phyloP scores from a whole-genome alignment of 352 stramenopile genomes.

The Phytophthora multivora region DNA sequence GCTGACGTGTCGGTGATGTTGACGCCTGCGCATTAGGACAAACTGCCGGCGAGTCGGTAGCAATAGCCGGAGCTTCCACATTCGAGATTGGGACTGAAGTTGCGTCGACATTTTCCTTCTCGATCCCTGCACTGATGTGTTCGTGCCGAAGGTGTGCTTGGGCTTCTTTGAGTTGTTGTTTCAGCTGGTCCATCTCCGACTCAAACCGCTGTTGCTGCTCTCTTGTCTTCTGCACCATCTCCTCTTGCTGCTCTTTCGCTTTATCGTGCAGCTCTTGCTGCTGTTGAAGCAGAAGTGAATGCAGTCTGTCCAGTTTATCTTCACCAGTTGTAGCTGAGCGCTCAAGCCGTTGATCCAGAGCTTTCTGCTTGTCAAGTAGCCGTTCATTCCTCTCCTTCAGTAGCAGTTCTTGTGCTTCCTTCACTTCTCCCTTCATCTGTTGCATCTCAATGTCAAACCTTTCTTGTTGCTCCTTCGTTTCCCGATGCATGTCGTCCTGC shows the following conservation, averaged over 20 bases:
- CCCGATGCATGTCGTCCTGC: conserved; percentile 47
- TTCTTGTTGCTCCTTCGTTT: conserved; percentile 33
- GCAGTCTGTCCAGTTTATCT: conserved; percentile 23
- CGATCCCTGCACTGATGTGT: conserved; percentile 39
- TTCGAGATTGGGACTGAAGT: conserved; percentile 22
- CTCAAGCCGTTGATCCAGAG: conserved; percentile 51
- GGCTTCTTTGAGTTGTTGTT: conserved; percentile 45
- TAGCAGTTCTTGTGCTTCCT: conserved; percentile 57
- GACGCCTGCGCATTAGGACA: not conserved
- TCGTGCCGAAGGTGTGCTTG: conserved; percentile 60
- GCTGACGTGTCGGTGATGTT: not conserved
- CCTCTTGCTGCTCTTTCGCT: conserved; percentile 54
- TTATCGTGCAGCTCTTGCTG: conserved; percentile 49
- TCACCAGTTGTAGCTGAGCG: conserved; percentile 16
- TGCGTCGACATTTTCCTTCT: conserved; percentile 46
- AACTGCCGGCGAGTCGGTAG: not conserved
- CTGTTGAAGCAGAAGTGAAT: conserved; percentile 21
- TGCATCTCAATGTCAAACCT: conserved; percentile 44
- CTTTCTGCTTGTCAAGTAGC: conserved; percentile 64
- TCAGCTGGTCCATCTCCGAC: conserved; percentile 39
- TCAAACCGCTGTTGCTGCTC: conserved; percentile 33
- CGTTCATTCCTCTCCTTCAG: conserved; percentile 58
- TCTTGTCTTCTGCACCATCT: conserved; percentile 41
- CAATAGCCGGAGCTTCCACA: not conserved
- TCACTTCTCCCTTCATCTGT: conserved; percentile 43